phyloP scores from a whole-genome alignment of 768 basidiomycete species.

The Termitomyces sp. region DNA sequence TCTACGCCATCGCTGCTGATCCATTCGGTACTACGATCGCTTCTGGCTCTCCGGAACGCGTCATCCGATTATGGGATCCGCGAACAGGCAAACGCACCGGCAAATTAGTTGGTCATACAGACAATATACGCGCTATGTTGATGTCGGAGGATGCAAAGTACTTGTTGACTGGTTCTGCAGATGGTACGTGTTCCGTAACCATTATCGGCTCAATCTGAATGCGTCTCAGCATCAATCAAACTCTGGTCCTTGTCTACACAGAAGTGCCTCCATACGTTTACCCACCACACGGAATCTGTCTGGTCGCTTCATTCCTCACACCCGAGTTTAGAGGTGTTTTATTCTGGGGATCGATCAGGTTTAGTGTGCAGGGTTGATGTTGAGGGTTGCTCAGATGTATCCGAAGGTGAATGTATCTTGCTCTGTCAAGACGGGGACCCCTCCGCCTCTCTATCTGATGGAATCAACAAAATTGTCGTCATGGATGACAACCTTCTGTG shows the following conservation, averaged over 20 bases:
- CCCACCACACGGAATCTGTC: constrained; percentile 89
- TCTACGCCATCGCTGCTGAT: constrained; percentile 78
- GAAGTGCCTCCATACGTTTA: constrained; percentile 92
- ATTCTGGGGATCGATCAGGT: constrained; percentile 93
- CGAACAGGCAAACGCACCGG: constrained; percentile 73
- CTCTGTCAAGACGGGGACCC: constrained; percentile 63
- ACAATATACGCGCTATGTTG: constrained; percentile 89
- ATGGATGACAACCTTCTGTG: constrained; percentile 84
- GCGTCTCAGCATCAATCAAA: constrained; percentile 64
- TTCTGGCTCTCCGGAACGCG: constrained; percentile 87
- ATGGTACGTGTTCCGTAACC: constrained; percentile 33
- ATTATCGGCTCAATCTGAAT: neutral
- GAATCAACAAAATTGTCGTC: constrained; percentile 77
- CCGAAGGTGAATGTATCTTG: constrained; percentile 85
- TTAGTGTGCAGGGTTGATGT: constrained; percentile 88
- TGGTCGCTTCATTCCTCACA: constrained; percentile 91
- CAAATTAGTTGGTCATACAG: constrained; percentile 93
- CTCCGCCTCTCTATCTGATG: constrained; percentile 29
- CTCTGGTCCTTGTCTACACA: constrained; percentile 91
- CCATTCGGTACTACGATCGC: constrained; percentile 77
- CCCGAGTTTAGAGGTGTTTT: constrained; percentile 82
- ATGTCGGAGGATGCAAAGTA: constrained; percentile 89
- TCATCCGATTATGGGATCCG: constrained; percentile 92
- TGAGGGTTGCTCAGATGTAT: constrained; percentile 71
- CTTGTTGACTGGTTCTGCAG: constrained; percentile 80